These are phyloP conservation scores for Kazachstania bromeliacearum DNA, from an alignment of 805 yeast species.

Conservation along the genomic window DNA sequence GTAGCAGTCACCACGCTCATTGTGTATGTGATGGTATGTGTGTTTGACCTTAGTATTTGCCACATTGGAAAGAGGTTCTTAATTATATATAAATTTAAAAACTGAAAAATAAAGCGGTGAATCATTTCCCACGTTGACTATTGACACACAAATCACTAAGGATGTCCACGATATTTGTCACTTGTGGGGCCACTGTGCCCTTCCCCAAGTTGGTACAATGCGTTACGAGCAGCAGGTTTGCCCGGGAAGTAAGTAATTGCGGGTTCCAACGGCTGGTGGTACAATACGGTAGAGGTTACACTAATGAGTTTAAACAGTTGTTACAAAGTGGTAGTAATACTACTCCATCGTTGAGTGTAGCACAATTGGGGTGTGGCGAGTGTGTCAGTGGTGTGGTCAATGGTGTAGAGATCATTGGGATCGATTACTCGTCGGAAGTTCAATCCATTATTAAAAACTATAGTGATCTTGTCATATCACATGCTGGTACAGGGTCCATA, in stretches of 20 bases:
- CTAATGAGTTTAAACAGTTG: constrained; percentile 12
- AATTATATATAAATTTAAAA: no score
- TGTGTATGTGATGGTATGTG: not conserved
- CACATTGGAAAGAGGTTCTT: not conserved
- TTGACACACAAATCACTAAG: not conserved
- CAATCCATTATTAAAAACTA: constrained; percentile 7
- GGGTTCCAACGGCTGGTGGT: constrained; percentile 38
- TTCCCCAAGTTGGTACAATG: constrained; percentile 50
- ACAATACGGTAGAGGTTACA: constrained; percentile 49
- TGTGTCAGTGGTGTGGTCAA: not conserved
- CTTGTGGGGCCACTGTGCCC: constrained; percentile 89
- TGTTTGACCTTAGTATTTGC: not conserved
- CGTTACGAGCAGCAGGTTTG: constrained; percentile 31
- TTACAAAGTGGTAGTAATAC: not conserved
- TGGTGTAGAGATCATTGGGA: constrained; percentile 7
- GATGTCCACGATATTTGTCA: constrained; percentile 38
- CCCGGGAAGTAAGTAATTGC: constrained; percentile 25
- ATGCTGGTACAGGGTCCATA: constrained; percentile 89
- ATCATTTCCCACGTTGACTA: no score
- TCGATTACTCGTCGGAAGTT: constrained; percentile 9
- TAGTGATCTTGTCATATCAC: constrained; percentile 63
- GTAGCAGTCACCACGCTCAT: constrained; percentile 1
- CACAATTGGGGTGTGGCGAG: not conserved
- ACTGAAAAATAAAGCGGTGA: no score
- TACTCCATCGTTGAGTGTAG: constrained; percentile 1